Conservation (phyloP, 2,329 filamentous ascomycete species). For the Fusarium sp. region DNA sequence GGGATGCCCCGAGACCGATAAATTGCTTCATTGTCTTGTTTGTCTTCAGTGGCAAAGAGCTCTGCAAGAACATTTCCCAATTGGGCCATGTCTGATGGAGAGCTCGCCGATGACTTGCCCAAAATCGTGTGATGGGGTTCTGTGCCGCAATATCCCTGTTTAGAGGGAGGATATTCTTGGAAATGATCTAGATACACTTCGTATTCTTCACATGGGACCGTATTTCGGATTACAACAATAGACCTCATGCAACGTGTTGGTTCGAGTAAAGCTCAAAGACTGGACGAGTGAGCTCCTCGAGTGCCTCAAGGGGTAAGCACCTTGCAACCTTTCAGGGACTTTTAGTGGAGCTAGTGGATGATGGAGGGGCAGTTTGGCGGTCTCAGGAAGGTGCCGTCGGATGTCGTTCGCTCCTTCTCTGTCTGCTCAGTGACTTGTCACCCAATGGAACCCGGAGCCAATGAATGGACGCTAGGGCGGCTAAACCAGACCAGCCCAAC, state of each 20-base stretch:
- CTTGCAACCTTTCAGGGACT: not conserved
- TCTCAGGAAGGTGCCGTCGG: conserved; percentile 22
- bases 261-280: not conserved
- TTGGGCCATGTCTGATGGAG: conserved; percentile 3
- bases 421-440: conserved; percentile 23
- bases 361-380: conserved; percentile 20
- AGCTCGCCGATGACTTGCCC: not conserved
- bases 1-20: not conserved
- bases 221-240: not conserved
- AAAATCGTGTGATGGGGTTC: not conserved
- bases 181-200: not conserved
- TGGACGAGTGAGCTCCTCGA: not conserved
- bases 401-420: conserved; percentile 10
- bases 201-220: not conserved
- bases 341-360: conserved; percentile 12
- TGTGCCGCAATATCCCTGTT: conserved; percentile 2
- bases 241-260: not conserved
- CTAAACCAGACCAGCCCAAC: conserved; percentile 19
- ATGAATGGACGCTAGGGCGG: conserved; percentile 9
- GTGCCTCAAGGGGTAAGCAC: not conserved
- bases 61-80: conserved; percentile 18
- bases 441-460: conserved; percentile 1
- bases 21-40: not conserved
- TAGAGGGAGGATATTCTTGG: not conserved
- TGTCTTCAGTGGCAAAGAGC: conserved; percentile 17